A percentile compares a stretch with the other conserved stretches of the same genome.
phyloP scores from a whole-genome alignment of 805 yeast species.

The Kuraishia hungarica region DNA sequence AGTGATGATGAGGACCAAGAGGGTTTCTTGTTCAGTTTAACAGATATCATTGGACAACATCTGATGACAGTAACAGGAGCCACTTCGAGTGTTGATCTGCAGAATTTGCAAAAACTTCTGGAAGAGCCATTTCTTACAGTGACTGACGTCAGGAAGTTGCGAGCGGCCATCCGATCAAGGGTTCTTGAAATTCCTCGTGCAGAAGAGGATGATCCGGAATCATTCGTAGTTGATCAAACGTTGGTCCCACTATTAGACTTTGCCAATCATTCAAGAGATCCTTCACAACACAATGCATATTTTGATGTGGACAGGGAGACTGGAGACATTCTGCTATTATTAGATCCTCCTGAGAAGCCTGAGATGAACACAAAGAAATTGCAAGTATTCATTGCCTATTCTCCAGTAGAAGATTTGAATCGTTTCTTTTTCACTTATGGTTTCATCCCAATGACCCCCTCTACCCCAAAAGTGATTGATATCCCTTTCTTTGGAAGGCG shows the following conservation, averaged over 20 bases:
- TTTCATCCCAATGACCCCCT: conserved; percentile 28
- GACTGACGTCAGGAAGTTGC: conserved; percentile 11
- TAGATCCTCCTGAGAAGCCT: conserved; percentile 10
- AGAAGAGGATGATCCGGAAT: conserved; percentile 19
- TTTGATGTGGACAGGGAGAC: conserved; percentile 49
- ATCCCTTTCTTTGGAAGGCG: conserved; percentile 23
- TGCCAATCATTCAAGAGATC: conserved; percentile 46
- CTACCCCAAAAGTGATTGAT: conserved; percentile 19
- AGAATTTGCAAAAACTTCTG: background rate
- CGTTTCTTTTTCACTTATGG: conserved; percentile 35
- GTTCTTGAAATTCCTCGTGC: conserved; percentile 58
- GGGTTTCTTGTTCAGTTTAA: background rate
- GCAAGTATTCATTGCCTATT: conserved; percentile 37
- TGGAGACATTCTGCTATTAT: conserved; percentile 32
- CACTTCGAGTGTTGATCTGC: background rate
- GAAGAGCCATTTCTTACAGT: conserved; percentile 3
- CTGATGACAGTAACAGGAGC: background rate
- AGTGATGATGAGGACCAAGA: conserved; percentile 9
- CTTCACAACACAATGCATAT: conserved; percentile 32
- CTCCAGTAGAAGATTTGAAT: conserved; percentile 32
- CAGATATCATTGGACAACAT: background rate
- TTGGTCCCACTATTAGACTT: conserved; percentile 63
- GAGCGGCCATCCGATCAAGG: conserved; percentile 46
- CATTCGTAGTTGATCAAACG: conserved; percentile 40
- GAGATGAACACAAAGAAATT: conserved; percentile 1